Evolutionary conservation across 805 yeast species (phyloP), one percentile per base, ranked within the genome.

Genomic region (Pichia sporocuriosa): DNA sequence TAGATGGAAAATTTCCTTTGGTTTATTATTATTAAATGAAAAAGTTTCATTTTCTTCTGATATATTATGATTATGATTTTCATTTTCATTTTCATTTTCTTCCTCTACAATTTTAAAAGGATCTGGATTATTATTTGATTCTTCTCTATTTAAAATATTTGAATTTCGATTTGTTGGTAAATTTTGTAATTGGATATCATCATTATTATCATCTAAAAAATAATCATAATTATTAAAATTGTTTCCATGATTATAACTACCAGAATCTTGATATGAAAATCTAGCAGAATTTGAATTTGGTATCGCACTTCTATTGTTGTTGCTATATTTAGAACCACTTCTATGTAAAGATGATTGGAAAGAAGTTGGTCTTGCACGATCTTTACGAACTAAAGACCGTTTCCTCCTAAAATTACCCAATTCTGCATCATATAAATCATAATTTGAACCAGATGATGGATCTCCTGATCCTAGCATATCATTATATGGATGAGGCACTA

Each of bases 381-480:
- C 97, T 4, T 95, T 94, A 47, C 86, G 73, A 25, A 90, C 83
- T 47, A 90, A 67, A 0, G 96, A 84, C 51, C 77, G 70, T 58
- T 81, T 84, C 43, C 81, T 56, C 33, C 62, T 57, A 16, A 72
- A 34, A 9, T 49, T 51, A 31, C 64, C 65, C 3, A 64, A 43
- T 41, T 66, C 70, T 4, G 58, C 35, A 54, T 69, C 49, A 20
- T 37, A 39, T 9, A 46, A 47, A 16, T 35, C 43, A 32, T 43
- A 42, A 2, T 29, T 31, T 3, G 46, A 31, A 10, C 32, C 19
- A 3, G 32, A 32, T 2, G 19, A 7, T 16, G 27, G 17, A n/a
- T 17, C 28, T 7, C 16, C 12, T 4, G 7, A 26, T 6, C 41
- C 46, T 21, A 37, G 39, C 36, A 47, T 39, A n/a, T 37, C 28